These are phyloP conservation scores for Aspergillus funiculosus DNA, from an alignment of 495 filamentous ascomycete genomes.

Conservation along the genomic window DNA sequence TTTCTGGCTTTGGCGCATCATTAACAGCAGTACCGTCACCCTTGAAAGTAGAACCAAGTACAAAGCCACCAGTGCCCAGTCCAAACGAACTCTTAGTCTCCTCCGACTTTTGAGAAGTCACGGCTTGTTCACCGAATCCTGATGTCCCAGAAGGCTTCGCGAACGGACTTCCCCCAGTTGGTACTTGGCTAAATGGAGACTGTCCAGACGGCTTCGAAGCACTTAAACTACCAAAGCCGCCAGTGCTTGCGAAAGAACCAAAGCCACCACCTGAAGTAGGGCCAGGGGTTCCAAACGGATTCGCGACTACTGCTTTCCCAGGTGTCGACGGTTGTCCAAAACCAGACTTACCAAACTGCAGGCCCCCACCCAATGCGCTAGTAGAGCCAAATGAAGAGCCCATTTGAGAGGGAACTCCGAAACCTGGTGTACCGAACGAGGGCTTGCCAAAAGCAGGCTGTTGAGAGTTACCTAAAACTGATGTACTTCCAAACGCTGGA, in stretches of 20 bases:
- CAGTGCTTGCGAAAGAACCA: slow-evolving; percentile 28
- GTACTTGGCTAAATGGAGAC: slow-evolving; percentile 28
- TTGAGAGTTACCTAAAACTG: slow-evolving; percentile 20
- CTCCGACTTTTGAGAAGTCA: slow-evolving; percentile 33
- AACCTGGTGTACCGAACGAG: slow-evolving; percentile 23
- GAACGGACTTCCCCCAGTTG: slow-evolving; percentile 17
- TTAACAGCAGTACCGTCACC: slow-evolving; percentile 60
- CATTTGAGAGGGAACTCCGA: slow-evolving; percentile 29
- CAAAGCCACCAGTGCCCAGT: slow-evolving; percentile 51
- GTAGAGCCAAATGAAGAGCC: slow-evolving; percentile 26
- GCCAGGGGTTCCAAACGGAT: slow-evolving; percentile 22
- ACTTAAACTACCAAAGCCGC: slow-evolving; percentile 34
- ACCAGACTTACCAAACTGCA: slow-evolving; percentile 33
- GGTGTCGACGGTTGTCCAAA: slow-evolving; percentile 44
- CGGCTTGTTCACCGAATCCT: slow-evolving; percentile 25
- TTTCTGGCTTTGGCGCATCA: slow-evolving; percentile 49
- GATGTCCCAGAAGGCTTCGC: slow-evolving; percentile 19
- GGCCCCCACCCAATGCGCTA: slow-evolving; percentile 19
- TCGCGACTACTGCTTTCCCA: slow-evolving; percentile 25
- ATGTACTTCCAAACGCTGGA: slow-evolving; percentile 37
- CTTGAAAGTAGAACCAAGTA: slow-evolving; percentile 76
- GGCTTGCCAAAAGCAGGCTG: slow-evolving; percentile 27
- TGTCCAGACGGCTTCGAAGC: slow-evolving; percentile 22
- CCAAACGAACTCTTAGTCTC: slow-evolving; percentile 48
- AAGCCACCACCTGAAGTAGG: slow-evolving; percentile 34